Conservation (phyloP, 192 early-diverging fungal species). For the Chytriomyces hyalinus region DNA sequence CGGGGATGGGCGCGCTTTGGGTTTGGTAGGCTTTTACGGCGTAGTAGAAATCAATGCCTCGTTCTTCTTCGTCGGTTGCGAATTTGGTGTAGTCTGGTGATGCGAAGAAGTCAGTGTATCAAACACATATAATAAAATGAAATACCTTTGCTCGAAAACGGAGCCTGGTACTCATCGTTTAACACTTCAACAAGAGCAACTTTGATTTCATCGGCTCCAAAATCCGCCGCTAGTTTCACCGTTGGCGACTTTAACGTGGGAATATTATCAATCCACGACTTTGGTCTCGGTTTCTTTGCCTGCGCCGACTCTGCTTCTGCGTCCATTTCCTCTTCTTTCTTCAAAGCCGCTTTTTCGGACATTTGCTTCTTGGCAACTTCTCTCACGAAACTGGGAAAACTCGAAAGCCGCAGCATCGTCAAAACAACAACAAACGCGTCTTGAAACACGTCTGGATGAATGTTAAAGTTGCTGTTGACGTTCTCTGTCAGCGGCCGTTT, state of each 20-base stretch:
- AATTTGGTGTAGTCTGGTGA: constrained; percentile 9
- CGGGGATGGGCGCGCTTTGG: constrained; percentile 10
- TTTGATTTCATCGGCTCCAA: constrained; percentile 2
- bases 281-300: not conserved
- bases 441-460: constrained; percentile 41
- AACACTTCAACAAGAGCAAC: constrained; percentile 16
- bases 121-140: not conserved
- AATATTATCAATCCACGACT: constrained; percentile 4
- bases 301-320: not conserved
- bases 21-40: constrained; percentile 3
- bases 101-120: not conserved
- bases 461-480: constrained; percentile 17
- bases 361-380: too few species aligned
- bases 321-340: not conserved
- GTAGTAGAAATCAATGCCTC: constrained; percentile 7
- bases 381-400: constrained; percentile 42
- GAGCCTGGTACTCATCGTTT: constrained; percentile 14
- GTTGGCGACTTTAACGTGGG: not conserved
- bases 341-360: not conserved
- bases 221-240: not conserved
- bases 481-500: constrained; percentile 13
- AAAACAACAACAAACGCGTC: constrained; percentile 23
- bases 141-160: constrained; percentile 19
- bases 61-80: not conserved
- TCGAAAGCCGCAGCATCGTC: constrained; percentile 31